phyloP scores from a whole-genome alignment of 2,329 filamentous ascomycete genomes.

The Botrytis deweyae region DNA sequence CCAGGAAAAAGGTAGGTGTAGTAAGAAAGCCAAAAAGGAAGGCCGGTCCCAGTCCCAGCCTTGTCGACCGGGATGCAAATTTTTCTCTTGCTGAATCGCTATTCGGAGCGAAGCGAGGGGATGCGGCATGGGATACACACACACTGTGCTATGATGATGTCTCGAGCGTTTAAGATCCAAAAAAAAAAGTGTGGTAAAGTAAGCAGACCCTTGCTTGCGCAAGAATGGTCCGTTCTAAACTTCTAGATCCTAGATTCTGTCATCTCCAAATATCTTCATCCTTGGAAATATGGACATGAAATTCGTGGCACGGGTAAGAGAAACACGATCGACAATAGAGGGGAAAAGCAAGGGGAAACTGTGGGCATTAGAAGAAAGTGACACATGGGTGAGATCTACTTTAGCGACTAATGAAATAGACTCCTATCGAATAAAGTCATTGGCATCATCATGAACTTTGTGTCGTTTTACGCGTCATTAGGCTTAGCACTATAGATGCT shows the following conservation, averaged over 20 bases:
- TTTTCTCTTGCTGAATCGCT: conserved; percentile 14
- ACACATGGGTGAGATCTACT: conserved; percentile 13
- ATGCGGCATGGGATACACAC: neutral
- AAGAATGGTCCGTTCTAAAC: neutral
- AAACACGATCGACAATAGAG: conserved; percentile 21
- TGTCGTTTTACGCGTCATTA: conserved; percentile 20
- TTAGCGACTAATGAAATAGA: neutral
- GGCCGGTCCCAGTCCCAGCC: conserved; percentile 17
- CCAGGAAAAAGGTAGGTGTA: conserved; percentile 7
- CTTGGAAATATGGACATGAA: neutral
- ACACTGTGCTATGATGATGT: conserved; percentile 14
- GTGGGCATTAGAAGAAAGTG: neutral
- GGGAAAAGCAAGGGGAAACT: conserved; percentile 11
- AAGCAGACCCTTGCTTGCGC: conserved; percentile 10
- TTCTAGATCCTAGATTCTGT: conserved; percentile 17
- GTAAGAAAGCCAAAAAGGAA: conserved; percentile 13
- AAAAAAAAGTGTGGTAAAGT: conserved; percentile 7
- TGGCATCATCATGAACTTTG: neutral
- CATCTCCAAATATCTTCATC: conserved; percentile 14
- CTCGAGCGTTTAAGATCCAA: conserved; percentile 3
- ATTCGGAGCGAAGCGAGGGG: neutral
- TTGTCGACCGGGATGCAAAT: conserved; percentile 14
- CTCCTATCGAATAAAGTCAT: conserved; percentile 3
- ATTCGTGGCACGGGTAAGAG: conserved; percentile 18
- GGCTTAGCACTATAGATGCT: conserved; percentile 12